Percentiles rank a stretch among this genome's conserved stretches.
Conservation (phyloP, 2,329 filamentous ascomycete species). For the Lasiodiplodia sp. region DNA sequence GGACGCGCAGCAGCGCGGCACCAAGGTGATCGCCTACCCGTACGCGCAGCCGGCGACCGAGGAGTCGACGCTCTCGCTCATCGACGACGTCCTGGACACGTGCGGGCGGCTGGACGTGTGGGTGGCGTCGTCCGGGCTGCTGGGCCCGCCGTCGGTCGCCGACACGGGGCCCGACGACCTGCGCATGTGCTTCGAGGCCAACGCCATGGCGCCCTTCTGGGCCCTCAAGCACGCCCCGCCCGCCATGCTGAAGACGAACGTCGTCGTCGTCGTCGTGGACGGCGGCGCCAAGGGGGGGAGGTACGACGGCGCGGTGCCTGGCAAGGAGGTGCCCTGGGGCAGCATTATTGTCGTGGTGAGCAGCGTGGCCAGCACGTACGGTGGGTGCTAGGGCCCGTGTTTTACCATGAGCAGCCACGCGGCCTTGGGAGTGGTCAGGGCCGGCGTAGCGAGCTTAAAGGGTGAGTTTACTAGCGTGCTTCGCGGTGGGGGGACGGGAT, state of each 20-base stretch:
- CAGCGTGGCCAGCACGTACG: constrained; percentile 64
- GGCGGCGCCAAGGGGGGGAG: constrained; percentile 32
- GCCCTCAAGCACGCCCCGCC: constrained; percentile 70
- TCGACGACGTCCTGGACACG: constrained; percentile 68
- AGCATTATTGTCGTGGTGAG: constrained; percentile 70
- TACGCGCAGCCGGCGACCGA: constrained; percentile 63
- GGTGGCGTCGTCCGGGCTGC: constrained; percentile 64
- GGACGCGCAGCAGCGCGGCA: constrained; percentile 48
- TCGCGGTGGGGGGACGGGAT: constrained; percentile 38
- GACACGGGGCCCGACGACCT: constrained; percentile 64
- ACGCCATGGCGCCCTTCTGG: constrained; percentile 69
- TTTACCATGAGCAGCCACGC: constrained; percentile 69
- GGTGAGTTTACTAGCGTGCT: constrained; percentile 35
- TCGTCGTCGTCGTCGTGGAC: too few relatives aligned
- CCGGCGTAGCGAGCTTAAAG: constrained; percentile 65
- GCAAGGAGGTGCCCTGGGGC: constrained; percentile 65
- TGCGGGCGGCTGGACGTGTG: constrained; percentile 67
- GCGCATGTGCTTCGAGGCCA: constrained; percentile 65
- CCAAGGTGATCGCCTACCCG: constrained; percentile 68
- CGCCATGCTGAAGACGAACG: constrained; percentile 43
- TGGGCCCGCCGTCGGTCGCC: constrained; percentile 64
- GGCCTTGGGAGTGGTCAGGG: constrained; percentile 66
- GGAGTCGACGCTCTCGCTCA: constrained; percentile 65
- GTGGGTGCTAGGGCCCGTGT: constrained; percentile 66
- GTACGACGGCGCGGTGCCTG: constrained; percentile 66